Percentiles rank a stretch among this genome's conserved stretches.
These are phyloP conservation scores for Clitoria ternatea DNA, from an alignment of 306 rosid genomes.

Conservation along the genomic window DNA sequence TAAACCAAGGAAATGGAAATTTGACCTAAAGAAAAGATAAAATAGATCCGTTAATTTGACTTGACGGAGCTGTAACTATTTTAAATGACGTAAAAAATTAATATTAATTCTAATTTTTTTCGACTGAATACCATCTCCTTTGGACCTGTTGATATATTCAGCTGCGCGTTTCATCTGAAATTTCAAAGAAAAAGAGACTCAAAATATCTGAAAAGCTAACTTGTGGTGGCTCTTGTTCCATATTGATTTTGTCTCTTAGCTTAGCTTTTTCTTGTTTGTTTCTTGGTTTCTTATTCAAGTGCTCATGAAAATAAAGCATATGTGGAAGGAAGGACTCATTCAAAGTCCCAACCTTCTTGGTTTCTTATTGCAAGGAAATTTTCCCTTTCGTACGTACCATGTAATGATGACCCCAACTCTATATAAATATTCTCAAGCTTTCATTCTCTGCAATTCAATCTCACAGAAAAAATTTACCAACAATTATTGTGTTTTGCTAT, in stretches of 20 bases:
- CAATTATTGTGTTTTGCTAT: background rate
- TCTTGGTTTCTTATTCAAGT: background rate
- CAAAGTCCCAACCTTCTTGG: conserved; percentile 28
- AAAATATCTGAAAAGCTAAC: conserved; percentile 9
- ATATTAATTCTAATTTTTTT: too few relatives aligned
- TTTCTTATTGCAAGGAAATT: conserved; percentile 31
- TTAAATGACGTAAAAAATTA: background rate
- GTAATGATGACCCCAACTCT: background rate
- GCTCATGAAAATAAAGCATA: background rate
- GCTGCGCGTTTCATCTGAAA: conserved; percentile 24
- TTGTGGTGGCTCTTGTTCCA: background rate
- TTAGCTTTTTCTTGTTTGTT: conserved; percentile 11
- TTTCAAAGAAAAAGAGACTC: conserved; percentile 16
- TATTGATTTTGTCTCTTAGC: conserved; percentile 2
- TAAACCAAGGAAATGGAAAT: too few relatives aligned
- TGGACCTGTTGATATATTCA: background rate
- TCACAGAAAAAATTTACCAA: background rate
- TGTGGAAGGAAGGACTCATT: conserved; percentile 19
- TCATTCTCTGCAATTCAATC: background rate
- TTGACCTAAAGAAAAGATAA: too few relatives aligned
- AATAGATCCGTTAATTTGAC: too few relatives aligned
- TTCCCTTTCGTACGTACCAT: background rate
- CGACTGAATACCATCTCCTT: background rate
- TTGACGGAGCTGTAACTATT: too few relatives aligned
- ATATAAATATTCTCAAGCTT: conserved; percentile 15